These are phyloP conservation scores for Magnaporthiopsis rhizophila DNA, from an alignment of 2,329 filamentous ascomycete genomes.

Conservation along the genomic window DNA sequence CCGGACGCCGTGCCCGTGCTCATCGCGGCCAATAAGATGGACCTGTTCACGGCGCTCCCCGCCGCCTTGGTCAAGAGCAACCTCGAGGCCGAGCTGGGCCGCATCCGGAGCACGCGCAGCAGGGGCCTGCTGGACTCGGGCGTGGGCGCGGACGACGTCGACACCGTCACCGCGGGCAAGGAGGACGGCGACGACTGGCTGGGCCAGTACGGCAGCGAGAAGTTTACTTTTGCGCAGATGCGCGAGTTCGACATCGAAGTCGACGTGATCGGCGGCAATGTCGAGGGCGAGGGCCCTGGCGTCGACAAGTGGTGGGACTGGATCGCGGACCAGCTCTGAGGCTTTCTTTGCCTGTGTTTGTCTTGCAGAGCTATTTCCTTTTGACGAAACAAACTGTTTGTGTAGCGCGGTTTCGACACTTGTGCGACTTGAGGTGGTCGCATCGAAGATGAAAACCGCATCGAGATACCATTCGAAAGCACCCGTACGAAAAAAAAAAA, in stretches of 20 bases:
- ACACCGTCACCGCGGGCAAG: slow-evolving; percentile 50
- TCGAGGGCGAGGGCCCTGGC: slow-evolving; percentile 56
- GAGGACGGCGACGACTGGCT: slow-evolving; percentile 74
- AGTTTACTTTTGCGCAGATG: slow-evolving; percentile 76
- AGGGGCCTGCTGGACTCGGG: slow-evolving; percentile 79
- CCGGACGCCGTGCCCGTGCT: slow-evolving; percentile 63
- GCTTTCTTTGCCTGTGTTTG: not conserved
- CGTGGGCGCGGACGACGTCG: slow-evolving; percentile 55
- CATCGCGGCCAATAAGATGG: slow-evolving; percentile 88
- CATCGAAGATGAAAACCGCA: not conserved
- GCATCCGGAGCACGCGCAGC: slow-evolving; percentile 66
- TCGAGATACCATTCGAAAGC: not conserved
- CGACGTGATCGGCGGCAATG: slow-evolving; percentile 69
- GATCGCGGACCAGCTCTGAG: slow-evolving; percentile 68
- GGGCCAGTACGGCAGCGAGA: slow-evolving; percentile 68
- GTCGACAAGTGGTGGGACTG: slow-evolving; percentile 85
- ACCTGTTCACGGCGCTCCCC: slow-evolving; percentile 88
- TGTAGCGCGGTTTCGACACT: too few relatives aligned
- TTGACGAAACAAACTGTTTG: too few relatives aligned
- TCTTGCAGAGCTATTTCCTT: slow-evolving; percentile 11
- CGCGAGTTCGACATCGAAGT: slow-evolving; percentile 75
- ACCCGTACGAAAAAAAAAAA: too few relatives aligned
- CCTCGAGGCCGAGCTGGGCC: slow-evolving; percentile 73
- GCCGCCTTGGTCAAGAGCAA: slow-evolving; percentile 64
- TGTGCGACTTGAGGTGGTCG: too few relatives aligned